Percentiles rank a stretch among this genome's conserved stretches.
phyloP scores from a whole-genome alignment of 176 grass and related monocot genomes.

The Aegilops bicornis region DNA sequence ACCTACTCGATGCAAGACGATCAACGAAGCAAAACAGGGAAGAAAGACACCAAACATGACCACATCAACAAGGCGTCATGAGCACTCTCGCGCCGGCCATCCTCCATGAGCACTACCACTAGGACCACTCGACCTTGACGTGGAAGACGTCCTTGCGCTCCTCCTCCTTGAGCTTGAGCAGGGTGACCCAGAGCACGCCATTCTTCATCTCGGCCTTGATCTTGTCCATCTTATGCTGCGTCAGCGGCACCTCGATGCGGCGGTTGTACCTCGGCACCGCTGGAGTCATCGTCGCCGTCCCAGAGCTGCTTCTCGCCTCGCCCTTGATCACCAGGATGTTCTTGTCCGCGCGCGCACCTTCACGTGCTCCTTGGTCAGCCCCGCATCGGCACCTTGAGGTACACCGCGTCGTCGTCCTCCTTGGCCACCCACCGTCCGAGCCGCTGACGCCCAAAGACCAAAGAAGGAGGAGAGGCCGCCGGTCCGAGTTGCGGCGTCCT shows the following conservation, averaged over 20 bases:
- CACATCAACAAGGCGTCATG: conserved; percentile 1
- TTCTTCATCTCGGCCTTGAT: conserved; percentile 83
- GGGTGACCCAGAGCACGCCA: conserved; percentile 59
- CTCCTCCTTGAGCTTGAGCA: conserved; percentile 66
- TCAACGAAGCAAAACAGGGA: neutral
- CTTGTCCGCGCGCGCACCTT: conserved; percentile 47
- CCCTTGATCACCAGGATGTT: conserved; percentile 52
- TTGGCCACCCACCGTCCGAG: conserved; percentile 45
- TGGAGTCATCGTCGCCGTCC: neutral
- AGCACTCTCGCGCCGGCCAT: neutral
- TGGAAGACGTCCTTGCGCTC: conserved; percentile 59
- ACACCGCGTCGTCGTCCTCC: conserved; percentile 44
- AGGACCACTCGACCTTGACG: conserved; percentile 41
- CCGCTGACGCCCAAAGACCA: neutral
- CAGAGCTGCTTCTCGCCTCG: conserved; percentile 33
- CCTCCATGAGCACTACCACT: neutral
- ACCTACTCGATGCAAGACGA: neutral
- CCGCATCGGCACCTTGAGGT: conserved; percentile 65
- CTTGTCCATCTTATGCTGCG: conserved; percentile 56
- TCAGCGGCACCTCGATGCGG: conserved; percentile 23
- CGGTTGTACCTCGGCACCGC: neutral
- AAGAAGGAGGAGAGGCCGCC: neutral
- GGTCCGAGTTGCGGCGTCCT: conserved; percentile 8
- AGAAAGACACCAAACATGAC: neutral
- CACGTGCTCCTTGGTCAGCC: conserved; percentile 73